Evolutionary conservation across 805 yeast genomes (phyloP), one percentile per base, ranked within the genome.

Genomic region (Candida tibetensis): DNA sequence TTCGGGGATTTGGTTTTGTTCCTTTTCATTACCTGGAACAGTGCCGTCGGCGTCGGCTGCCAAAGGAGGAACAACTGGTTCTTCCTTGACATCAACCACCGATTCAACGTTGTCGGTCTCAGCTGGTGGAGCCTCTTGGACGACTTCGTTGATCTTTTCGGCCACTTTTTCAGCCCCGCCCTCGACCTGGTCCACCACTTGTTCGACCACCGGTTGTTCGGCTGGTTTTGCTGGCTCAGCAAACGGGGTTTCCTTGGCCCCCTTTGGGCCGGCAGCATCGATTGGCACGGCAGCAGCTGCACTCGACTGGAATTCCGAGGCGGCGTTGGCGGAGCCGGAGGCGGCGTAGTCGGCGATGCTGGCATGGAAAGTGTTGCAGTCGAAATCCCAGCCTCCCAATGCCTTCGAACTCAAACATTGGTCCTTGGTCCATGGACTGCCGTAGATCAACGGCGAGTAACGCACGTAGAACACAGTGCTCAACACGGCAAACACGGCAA

Each of bases 331-430:
- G 7, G 42, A 26, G 12, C 41, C 22, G 16, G 45, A 29, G 4
- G 34, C 15, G 10, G 37, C 19, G 46, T 67, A 66, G 17, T 60
- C 58, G 14, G 47, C 48, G 13, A 51, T 37, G n/a, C 35, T 50
- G 4, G 52, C 60, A 29, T 68, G 69, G 59, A 76, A 88, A 10
- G 70, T 50, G 44, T 66, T 69, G 67, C 99, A 93, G 55, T 82
- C 84, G 57, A 81, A 93, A 71, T 93, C 99, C 99, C 98, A 93
- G 28, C 77, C 71, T 3, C 68, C 44, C 22, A 85, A 46, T 49
- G 78, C 60, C 64, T 79, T 78, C 31, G 90, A 69, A 30, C 71
- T 65, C 41, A 69, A 64, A 65, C 99, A 93, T 42, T 72, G 61
- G 19, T 57, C 60, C 52, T 73, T 73, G 32, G 95, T 84, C 97